A percentile compares a stretch with the other conserved stretches of the same genome.
Conservation (phyloP, 495 filamentous ascomycete genomes). For the Hypoxylon fuscum region DNA sequence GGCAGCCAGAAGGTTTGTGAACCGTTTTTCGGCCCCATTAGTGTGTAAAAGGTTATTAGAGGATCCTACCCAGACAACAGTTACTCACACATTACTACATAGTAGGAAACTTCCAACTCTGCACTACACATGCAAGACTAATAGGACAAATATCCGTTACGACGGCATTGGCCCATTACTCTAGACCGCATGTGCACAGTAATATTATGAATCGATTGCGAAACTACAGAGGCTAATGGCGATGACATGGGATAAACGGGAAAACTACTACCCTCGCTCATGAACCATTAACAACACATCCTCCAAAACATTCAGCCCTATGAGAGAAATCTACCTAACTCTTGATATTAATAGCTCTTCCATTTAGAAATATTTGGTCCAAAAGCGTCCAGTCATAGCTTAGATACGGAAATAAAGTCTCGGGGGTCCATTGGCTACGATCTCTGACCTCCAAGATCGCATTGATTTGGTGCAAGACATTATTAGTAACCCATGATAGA, state of each 20-base stretch:
- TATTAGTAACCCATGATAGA: constrained; percentile 3
- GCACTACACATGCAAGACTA: background rate
- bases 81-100: constrained; percentile 5
- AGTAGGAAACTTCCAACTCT: background rate
- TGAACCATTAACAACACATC: too few species aligned
- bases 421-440: background rate
- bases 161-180: too few species aligned
- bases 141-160: too few species aligned
- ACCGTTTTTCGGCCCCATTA: constrained; percentile 1
- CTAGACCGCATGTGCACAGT: too few species aligned
- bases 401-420: background rate
- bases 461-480: background rate
- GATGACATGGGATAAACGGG: constrained; percentile 11
- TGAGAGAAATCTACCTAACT: too few species aligned
- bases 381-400: too few species aligned
- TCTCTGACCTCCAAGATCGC: constrained; percentile 9
- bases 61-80: constrained; percentile 14
- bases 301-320: too few species aligned
- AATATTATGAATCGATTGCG: too few species aligned
- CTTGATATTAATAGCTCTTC: too few species aligned
- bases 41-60: constrained; percentile 2
- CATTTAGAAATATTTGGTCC: too few species aligned
- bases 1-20: constrained; percentile 3
- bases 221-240: constrained; percentile 20
- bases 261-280: background rate